phyloP scores from a whole-genome alignment of 345 rosid genomes.

The Erodium maritimum region DNA sequence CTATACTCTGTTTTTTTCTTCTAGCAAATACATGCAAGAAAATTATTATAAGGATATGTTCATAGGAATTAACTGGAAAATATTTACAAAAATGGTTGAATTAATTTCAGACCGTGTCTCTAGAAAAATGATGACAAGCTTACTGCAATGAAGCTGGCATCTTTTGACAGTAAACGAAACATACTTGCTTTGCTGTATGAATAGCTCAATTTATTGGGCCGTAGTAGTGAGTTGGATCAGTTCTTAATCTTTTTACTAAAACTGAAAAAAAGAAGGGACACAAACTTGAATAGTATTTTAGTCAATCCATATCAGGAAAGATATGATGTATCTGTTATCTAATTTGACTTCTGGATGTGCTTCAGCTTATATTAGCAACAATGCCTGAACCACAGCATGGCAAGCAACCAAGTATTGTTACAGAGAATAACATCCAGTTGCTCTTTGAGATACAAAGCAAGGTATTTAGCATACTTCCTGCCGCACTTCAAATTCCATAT shows the following conservation, averaged over 20 bases:
- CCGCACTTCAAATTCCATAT: conserved; percentile 9
- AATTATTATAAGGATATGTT: neutral
- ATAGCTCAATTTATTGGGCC: too few species aligned
- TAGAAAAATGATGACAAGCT: too few species aligned
- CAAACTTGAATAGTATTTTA: too few species aligned
- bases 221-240: too few species aligned
- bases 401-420: conserved; percentile 53
- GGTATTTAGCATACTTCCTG: conserved; percentile 31
- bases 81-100: too few species aligned
- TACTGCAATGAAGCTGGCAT: too few species aligned
- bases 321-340: neutral
- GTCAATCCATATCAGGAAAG: too few species aligned
- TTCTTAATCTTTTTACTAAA: too few species aligned
- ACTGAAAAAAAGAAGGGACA: too few species aligned
- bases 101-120: too few species aligned
- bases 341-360: neutral
- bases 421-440: conserved; percentile 70
- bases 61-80: neutral
- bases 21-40: neutral
- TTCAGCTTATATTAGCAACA: conserved; percentile 81
- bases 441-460: conserved; percentile 88
- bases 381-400: conserved; percentile 44
- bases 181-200: too few species aligned
- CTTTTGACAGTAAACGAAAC: too few species aligned
- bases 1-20: neutral